Evolutionary conservation across 1,139 yeast species (phyloP).

Genomic region (Candida anutae): DNA sequence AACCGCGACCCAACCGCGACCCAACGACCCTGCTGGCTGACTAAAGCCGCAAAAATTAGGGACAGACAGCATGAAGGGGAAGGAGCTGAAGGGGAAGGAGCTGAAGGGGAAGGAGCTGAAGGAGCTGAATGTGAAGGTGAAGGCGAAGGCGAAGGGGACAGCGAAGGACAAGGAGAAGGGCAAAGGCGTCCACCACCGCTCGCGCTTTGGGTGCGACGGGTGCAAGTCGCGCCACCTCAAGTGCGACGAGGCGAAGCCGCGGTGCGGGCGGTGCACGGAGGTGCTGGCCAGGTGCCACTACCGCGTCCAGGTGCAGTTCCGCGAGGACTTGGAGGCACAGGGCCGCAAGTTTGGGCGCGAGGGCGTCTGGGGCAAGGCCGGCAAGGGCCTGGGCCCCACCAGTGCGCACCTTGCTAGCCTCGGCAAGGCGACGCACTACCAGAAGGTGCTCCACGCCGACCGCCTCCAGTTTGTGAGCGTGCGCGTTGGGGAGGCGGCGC

Average conservation of each 20-base stretch:
- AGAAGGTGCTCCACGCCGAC: slow-evolving; percentile 8
- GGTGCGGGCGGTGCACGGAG: slow-evolving; percentile 27
- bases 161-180: too few relatives aligned
- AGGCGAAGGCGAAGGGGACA: too few relatives aligned
- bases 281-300: slow-evolving; percentile 21
- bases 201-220: slow-evolving; percentile 11
- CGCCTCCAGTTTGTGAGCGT: slow-evolving; percentile 15
- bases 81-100: slow-evolving; percentile 1
- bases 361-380: slow-evolving; percentile 18
- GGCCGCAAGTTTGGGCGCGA: slow-evolving; percentile 26
- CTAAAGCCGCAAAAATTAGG: too few relatives aligned
- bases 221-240: slow-evolving; percentile 18
- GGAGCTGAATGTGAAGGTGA: too few relatives aligned
- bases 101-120: too few relatives aligned
- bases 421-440: slow-evolving; percentile 10
- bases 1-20: too few relatives aligned
- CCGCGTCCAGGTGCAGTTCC: slow-evolving; percentile 15
- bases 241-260: slow-evolving; percentile 41
- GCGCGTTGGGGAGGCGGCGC: slow-evolving; percentile 8
- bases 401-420: slow-evolving; percentile 8
- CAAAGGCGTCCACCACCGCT: too few relatives aligned
- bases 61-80: too few relatives aligned
- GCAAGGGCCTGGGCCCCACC: too few relatives aligned
- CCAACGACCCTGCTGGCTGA: too few relatives aligned
- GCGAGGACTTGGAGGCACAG: slow-evolving; percentile 21